Conservation (phyloP, 805 yeast genomes). For the Saturnispora bothae region DNA sequence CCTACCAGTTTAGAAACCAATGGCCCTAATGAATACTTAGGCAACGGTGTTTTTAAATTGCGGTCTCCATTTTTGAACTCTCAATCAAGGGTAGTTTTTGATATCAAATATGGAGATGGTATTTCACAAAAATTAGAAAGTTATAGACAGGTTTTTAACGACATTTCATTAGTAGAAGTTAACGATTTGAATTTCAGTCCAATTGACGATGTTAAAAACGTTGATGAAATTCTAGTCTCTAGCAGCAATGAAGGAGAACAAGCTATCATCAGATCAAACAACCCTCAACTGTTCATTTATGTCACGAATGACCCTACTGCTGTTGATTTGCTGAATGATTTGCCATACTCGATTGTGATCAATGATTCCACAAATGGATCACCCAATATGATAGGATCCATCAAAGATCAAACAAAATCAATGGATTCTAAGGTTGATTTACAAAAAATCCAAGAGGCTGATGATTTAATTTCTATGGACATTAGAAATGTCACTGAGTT, state of each 20-base stretch:
- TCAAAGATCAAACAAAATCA: conserved; percentile 2
- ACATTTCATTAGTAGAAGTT: conserved; percentile 24
- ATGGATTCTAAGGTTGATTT: conserved; percentile 17
- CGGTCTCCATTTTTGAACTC: conserved; percentile 24
- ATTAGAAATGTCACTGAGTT: conserved; percentile 21
- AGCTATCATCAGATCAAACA: conserved; percentile 8
- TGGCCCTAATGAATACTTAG: conserved; percentile 7
- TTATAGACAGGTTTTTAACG: conserved; percentile 19
- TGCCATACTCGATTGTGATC: conserved; percentile 21
- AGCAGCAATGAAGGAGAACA: not conserved
- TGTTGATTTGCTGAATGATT: conserved; percentile 16
- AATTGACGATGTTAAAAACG: conserved; percentile 12
- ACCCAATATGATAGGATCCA: not conserved
- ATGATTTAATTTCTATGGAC: conserved; percentile 20
- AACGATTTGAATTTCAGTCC: conserved; percentile 11
- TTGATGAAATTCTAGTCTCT: conserved; percentile 9
- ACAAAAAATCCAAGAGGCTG: conserved; percentile 20
- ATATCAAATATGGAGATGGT: conserved; percentile 19
- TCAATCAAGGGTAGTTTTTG: conserved; percentile 22
- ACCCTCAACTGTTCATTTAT: conserved; percentile 24
- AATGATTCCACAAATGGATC: conserved; percentile 7
- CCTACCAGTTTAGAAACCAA: conserved; percentile 7
- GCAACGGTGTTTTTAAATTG: conserved; percentile 13
- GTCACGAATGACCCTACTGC: conserved; percentile 18
- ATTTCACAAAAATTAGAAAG: conserved; percentile 11